Evolutionary conservation across 2,329 filamentous ascomycete species (phyloP).

Genomic region (Fusarium chaquense): DNA sequence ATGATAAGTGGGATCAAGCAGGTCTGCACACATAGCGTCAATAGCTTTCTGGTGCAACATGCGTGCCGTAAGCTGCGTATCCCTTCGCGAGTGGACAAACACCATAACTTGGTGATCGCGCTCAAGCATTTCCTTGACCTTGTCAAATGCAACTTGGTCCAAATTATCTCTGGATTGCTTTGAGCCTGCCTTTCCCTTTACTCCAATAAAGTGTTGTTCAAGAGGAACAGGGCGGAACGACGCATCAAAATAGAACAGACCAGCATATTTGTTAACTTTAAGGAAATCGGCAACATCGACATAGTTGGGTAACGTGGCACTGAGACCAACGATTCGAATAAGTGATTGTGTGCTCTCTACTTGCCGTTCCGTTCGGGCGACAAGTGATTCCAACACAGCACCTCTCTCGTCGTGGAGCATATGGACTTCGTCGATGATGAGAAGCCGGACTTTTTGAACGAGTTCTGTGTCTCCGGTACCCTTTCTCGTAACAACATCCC

Average conservation of each 20-base stretch:
- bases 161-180: conserved; percentile 89
- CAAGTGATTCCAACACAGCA: conserved; percentile 93
- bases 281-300: conserved; percentile 97
- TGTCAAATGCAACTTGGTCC: conserved; percentile 89
- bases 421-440: conserved; percentile 99
- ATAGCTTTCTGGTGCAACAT: conserved; percentile 87
- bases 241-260: conserved; percentile 95
- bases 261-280: conserved; percentile 92
- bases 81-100: conserved; percentile 96
- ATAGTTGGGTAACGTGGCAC: conserved; percentile 95
- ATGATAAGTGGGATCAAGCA: conserved; percentile 85
- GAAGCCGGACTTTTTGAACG: conserved; percentile 93
- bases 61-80: conserved; percentile 89
- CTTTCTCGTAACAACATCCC: conserved; percentile 98
- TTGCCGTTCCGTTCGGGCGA: conserved; percentile 93
- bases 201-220: conserved; percentile 96
- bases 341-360: conserved; percentile 98
- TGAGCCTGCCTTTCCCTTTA: conserved; percentile 88
- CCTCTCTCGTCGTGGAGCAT: conserved; percentile 99
- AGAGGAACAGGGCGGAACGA: conserved; percentile 96
- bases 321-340: conserved; percentile 95
- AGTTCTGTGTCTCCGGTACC: conserved; percentile 97
- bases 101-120: conserved; percentile 98
- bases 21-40: conserved; percentile 80
- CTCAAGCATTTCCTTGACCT: conserved; percentile 92